Percentiles rank a stretch among this genome's conserved stretches.
phyloP scores from a whole-genome alignment of 331 rosid genomes.

The Cydonia oblonga region DNA sequence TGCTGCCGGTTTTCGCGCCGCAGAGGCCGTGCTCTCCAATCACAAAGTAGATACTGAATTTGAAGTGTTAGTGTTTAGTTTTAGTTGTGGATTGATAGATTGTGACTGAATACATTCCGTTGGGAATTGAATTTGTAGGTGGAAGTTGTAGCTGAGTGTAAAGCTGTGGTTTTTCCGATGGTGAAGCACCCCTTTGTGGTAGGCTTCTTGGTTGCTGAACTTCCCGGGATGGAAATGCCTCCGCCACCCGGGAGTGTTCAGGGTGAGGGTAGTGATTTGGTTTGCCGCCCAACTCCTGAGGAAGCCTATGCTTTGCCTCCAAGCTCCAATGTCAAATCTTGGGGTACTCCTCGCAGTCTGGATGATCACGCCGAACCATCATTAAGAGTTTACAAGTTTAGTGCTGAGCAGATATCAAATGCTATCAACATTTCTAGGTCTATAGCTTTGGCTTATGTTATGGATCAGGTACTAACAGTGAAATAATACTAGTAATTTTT shows the following conservation, averaged over 20 bases:
- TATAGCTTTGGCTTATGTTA: conserved; percentile 82
- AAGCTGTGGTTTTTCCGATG: conserved; percentile 81
- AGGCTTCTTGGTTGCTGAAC: conserved; percentile 95
- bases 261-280: conserved; percentile 28
- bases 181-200: conserved; percentile 93
- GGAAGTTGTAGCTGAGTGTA: conserved; percentile 52
- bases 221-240: conserved; percentile 46
- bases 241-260: conserved; percentile 17
- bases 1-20: conserved; percentile 64
- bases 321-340: conserved; percentile 35
- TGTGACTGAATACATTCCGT: not conserved
- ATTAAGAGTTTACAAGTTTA: conserved; percentile 30
- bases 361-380: conserved; percentile 21
- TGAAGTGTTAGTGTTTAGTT: no score
- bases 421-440: conserved; percentile 74
- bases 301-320: conserved; percentile 39
- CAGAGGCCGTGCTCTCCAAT: conserved; percentile 59
- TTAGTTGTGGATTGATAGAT: not conserved
- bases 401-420: conserved; percentile 54
- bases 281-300: conserved; percentile 19
- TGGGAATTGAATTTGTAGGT: conserved; percentile 33
- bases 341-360: conserved; percentile 27
- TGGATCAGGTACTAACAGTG: conserved; percentile 71
- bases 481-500: not conserved
- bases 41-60: conserved; percentile 35